Evolutionary conservation across 108 stramenopile genomes (phyloP).

Genomic region (Cylindrotheca closterium): DNA sequence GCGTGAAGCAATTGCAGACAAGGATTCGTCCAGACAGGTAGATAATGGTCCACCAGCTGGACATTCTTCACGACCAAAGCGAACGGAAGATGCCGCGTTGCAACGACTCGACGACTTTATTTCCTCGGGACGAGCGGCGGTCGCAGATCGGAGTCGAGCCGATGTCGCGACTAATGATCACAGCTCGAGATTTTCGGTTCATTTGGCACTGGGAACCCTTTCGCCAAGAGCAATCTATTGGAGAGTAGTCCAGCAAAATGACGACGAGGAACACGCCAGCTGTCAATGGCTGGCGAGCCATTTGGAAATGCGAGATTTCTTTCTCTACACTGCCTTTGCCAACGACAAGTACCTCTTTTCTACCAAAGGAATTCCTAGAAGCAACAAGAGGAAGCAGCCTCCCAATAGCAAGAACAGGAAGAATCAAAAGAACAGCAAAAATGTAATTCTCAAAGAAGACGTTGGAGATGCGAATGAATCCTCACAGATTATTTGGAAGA

Average conservation of each 20-base stretch:
- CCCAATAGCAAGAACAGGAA: too few species aligned
- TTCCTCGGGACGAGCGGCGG: conserved; percentile 45
- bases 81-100: background rate
- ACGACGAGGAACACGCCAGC: conserved; percentile 26
- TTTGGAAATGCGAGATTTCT: conserved; percentile 78
- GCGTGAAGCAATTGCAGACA: too few species aligned
- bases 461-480: too few species aligned
- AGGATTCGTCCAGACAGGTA: too few species aligned
- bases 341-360: conserved; percentile 31
- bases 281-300: conserved; percentile 58
- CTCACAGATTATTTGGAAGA: too few species aligned
- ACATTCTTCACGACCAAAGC: background rate
- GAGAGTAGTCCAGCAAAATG: conserved; percentile 39
- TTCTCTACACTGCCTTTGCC: conserved; percentile 54
- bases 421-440: conserved; percentile 10
- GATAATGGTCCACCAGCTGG: background rate
- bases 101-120: background rate
- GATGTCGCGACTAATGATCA: conserved; percentile 55
- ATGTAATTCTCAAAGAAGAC: conserved; percentile 9
- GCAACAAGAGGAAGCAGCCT: too few species aligned
- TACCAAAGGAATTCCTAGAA: conserved; percentile 35
- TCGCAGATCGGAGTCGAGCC: conserved; percentile 52
- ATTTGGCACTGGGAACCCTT: conserved; percentile 48
- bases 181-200: conserved; percentile 43
- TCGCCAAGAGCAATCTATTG: too few species aligned